Evolutionary conservation across 73 alveolate species (phyloP).

Genomic region (Durusdinium trenchii): DNA sequence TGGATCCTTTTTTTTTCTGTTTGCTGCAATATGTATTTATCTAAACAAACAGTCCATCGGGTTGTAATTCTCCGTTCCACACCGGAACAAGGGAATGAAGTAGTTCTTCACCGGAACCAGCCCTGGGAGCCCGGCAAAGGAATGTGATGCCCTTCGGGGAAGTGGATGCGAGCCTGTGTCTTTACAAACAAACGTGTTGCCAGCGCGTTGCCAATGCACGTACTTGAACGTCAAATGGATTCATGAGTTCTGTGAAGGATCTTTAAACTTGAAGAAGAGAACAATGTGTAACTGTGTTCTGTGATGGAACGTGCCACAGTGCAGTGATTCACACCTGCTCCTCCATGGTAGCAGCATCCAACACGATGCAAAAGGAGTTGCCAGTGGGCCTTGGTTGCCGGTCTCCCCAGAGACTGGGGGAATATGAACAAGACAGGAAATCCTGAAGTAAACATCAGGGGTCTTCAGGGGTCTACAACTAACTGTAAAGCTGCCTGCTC

Average conservation of each 20-base stretch:
- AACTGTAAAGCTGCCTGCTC: too few species aligned
- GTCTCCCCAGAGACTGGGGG: background rate
- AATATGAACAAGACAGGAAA: background rate
- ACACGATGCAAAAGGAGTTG: conserved; percentile 71
- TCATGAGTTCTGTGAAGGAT: too few species aligned
- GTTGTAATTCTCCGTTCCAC: background rate
- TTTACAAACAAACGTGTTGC: background rate
- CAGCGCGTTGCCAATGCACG: background rate
- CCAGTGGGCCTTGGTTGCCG: conserved; percentile 60
- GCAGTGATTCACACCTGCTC: conserved; percentile 51
- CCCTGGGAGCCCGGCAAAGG: conserved; percentile 39
- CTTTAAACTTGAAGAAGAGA: too few species aligned
- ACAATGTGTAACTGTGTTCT: too few species aligned
- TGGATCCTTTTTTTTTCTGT: too few species aligned
- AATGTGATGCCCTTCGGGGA: conserved; percentile 89
- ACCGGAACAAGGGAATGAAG: too few species aligned
- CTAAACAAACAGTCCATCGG: background rate
- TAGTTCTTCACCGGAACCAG: too few species aligned
- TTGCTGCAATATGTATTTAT: background rate
- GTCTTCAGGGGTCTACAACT: too few species aligned
- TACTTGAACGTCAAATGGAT: too few species aligned
- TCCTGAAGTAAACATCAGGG: too few species aligned
- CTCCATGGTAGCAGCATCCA: conserved; percentile 78
- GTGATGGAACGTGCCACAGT: too few species aligned
- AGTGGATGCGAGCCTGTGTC: conserved; percentile 82